These are phyloP conservation scores for Eimeria sp. DNA, from an alignment of 169 alveolate species.

Conservation along the genomic window DNA sequence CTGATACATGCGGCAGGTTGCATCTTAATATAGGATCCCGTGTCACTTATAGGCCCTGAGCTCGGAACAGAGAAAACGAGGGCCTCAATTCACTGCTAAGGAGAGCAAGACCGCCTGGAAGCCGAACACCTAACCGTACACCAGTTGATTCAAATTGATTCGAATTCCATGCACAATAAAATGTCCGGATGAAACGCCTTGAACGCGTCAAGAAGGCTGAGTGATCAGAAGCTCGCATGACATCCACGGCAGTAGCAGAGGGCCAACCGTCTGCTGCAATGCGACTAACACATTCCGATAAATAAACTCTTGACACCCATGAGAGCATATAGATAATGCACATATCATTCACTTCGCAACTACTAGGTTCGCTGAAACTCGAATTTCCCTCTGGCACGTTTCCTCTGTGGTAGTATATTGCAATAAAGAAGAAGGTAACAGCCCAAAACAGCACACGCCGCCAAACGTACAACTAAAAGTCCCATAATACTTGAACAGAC, in stretches of 20 bases:
- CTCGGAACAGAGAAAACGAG: not conserved
- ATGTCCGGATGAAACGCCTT: too few species aligned
- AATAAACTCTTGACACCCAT: not conserved
- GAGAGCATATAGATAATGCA: not conserved
- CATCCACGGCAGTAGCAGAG: not conserved
- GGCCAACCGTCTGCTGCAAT: not conserved
- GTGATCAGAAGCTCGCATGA: too few species aligned
- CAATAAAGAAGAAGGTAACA: not conserved
- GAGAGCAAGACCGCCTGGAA: not conserved
- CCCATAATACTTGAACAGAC: not conserved
- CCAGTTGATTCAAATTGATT: not conserved
- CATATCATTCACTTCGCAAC: not conserved
- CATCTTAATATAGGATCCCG: not conserved
- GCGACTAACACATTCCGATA: not conserved
- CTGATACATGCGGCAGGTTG: not conserved
- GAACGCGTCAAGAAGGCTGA: too few species aligned
- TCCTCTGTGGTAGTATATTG: not conserved
- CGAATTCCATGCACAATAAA: too few species aligned
- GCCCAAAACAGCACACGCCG: too few species aligned
- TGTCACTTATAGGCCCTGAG: not conserved
- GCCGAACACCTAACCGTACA: not conserved
- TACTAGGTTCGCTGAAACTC: not conserved
- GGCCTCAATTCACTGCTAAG: too few species aligned
- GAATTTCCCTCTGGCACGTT: too few species aligned
- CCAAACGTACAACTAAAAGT: too few species aligned